Base-by-base conservation (phyloP, 345 rosid genomes). In the Rhizophora apiculata region DNA sequence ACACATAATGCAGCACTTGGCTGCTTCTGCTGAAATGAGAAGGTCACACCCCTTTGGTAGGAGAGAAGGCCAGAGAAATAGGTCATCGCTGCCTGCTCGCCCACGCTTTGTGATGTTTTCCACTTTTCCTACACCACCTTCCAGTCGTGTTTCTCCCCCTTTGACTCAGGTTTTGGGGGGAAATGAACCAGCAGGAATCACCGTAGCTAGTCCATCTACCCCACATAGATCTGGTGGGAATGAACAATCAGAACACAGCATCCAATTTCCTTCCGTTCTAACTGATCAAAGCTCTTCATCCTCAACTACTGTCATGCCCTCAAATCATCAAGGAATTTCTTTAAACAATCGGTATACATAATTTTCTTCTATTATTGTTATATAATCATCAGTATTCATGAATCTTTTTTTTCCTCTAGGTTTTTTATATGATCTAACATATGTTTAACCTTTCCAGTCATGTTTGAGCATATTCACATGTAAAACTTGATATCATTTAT, bases 1-100 rank as follows among this genome's bases (percentile, higher is more conserved):
- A 66, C 80, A 63, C 1, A 77, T 77, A 77, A 72, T 77, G 67
- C 76, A 51, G 84, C 89, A 67, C 67, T 69, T 67, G 74, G 88
- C 78, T 49, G 82, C 90, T 48, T 78, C 88, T 81, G 73, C 76
- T 63, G 76, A 73, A 49, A 68, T 77, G 68, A 70, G 80, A 64
- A 72, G 76, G 76, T 63, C 73, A 60, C 74, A 49, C 58, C 65
- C 63, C 62, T 58, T 68, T 68, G 70, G 70, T 54, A 60, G 80
- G 67, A 72, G 80, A 31, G 74, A 68, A 32, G 55, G 73, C 57
- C 76, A 72, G 26, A 77, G 80, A 68, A 58, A 68, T 54, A 77
- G 80, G 62, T 37, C 68, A 48, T 58, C 71, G 18, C 1, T 67
- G 34, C 70, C 64, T 39, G 49, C 58, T 24, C 80, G 67, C 60